Evolutionary conservation across 768 basidiomycete species (phyloP), one percentile per base, ranked within the genome.

Genomic region (Naganishia vishniacii): DNA sequence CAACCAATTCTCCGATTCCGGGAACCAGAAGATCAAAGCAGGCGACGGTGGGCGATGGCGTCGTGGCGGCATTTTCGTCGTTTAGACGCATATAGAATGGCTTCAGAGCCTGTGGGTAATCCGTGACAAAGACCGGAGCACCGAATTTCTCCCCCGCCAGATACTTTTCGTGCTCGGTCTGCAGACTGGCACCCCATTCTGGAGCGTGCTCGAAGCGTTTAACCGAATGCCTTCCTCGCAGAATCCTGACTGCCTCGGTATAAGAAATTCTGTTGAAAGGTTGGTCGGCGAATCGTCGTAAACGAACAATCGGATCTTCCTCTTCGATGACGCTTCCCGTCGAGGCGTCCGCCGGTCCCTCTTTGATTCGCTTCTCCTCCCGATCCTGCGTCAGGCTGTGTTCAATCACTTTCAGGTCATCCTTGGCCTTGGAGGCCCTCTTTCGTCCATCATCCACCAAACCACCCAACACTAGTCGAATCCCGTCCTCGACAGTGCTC

Each of bases 1-100:
- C 95, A 0, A 84, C 87, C 23, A 99, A 82, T 78, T 99, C 95
- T 4, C 94, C 94, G 1, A 91, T 79, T 25, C 82, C 78, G 0
- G 94, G 95, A 5, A 98, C 84, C 59, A 99, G 82, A 18, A 99
- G 81, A 74, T 99, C 95, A 71, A 99, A 95, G 78, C 94, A 98
- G n/a, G 87, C 90, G 3, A 90, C 91, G 0, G 89, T 87, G 6
- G 34, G 44, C 4, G 47, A 37, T 4, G 64, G 60, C n/a, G 60
- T 31, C 3, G 62, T 58, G 4, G 64, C 29, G 28, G 53, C 7
- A 2, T 31, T 32, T 5, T 62, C 40, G 4, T 49, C 29, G 66
- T 72, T 68, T 7, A 64, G 41, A 6, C 89, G 85, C 95, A 98
- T 97, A 79, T 99, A 99, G 80, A 98, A 98, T 8, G 95, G 92